Evolutionary conservation across 2,329 filamentous ascomycete genomes (phyloP), one percentile per base, ranked within the genome.

Genomic region (Trichoderma harzianum): DNA sequence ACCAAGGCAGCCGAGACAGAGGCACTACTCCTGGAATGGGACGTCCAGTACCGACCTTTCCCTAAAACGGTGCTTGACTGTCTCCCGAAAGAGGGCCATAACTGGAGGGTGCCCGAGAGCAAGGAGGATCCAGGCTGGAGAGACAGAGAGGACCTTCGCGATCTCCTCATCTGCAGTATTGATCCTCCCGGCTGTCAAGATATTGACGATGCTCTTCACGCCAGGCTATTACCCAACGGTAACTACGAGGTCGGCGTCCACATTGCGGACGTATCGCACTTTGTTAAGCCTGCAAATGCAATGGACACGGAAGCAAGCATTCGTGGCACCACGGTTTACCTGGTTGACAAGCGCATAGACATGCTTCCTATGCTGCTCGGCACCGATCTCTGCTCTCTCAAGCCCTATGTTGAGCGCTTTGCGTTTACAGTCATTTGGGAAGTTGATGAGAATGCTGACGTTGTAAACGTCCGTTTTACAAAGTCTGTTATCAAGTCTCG

Each of bases 261-360:
- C 82, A 99, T 99, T 81, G 97, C 96, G 32, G 96, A 99, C 81
- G 96, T 99, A n/a, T 98, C 96, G 11, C 93, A 99, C 83, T 99
- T 99, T 79, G 96, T 99, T 78, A 97, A 96, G 82, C 95, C 97
- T 30, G 94, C 93, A 81, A 99, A 95, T 78, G 92, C 96, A 69
- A 99, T 99, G 96, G 97, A 99, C 80, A 89, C 91, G 62, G 96
- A 99, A 83, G 96, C 96, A 3, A 96, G 94, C 78, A 90, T 97
- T 78, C 92, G 96, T 77, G 96, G 96, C 74, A 98, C 96, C 5
- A 98, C 95, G 0, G 96, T 99, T 32, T 99, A 99, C 80, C 86
- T 99, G 18, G 96, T 99, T 3, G 96, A 99, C 82, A 99, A 99
- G 86, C 94, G 96, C 77, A 99, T 99, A 77, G 97, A 99, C 85